Conservation (phyloP, 768 basidiomycete genomes). For the Nevesoporus exiguus region DNA sequence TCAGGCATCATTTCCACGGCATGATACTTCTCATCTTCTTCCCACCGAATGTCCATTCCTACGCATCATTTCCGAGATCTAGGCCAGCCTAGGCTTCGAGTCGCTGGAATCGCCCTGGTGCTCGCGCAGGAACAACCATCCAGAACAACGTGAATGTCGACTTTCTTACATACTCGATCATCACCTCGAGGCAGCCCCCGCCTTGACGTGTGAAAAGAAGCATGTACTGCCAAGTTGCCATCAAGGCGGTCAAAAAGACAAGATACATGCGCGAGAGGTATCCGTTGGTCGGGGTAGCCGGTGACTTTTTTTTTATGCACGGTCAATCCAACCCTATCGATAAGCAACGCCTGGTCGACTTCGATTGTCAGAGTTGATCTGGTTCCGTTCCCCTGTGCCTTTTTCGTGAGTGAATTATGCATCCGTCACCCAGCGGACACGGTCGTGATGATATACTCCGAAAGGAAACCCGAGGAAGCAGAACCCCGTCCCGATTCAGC, state of each 20-base stretch:
- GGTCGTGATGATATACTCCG: neutral
- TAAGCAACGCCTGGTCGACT: neutral
- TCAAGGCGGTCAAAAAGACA: neutral
- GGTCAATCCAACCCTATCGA: neutral
- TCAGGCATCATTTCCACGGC: neutral
- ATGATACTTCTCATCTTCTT: neutral
- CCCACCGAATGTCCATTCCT: neutral
- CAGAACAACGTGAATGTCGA: neutral
- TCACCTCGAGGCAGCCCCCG: neutral
- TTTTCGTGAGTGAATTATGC: no score
- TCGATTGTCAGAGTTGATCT: neutral
- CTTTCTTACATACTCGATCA: neutral
- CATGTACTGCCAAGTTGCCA: neutral
- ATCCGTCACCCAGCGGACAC: neutral
- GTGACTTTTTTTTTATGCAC: neutral
- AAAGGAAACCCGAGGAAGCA: conserved; percentile 13
- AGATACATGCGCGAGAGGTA: neutral
- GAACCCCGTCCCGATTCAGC: neutral
- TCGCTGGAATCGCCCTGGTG: neutral
- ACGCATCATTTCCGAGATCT: neutral
- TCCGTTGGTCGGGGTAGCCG: neutral
- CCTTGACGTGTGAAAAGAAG: neutral
- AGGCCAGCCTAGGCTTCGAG: neutral
- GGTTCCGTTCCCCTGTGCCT: conserved; percentile 10
- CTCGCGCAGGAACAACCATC: neutral